These are phyloP conservation scores for Seiridium cupressi DNA, from an alignment of 2,329 filamentous ascomycete genomes.

Conservation along the genomic window DNA sequence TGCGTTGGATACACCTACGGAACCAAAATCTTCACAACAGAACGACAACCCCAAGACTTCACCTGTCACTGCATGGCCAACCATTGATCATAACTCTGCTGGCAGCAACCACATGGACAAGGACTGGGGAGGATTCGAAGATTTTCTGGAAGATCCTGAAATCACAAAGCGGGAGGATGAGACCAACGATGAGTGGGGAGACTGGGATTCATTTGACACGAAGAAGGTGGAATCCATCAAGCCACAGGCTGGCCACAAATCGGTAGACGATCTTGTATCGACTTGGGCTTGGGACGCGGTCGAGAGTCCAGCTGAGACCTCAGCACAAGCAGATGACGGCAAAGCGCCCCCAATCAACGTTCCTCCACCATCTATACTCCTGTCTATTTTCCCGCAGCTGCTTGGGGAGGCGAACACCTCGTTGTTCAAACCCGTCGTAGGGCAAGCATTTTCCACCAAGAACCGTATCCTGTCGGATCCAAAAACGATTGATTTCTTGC, in stretches of 20 bases:
- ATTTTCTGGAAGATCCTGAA: slow-evolving; percentile 31
- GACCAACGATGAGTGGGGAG: slow-evolving; percentile 19
- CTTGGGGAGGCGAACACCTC: slow-evolving; percentile 63
- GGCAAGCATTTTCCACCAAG: slow-evolving; percentile 55
- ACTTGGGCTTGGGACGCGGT: slow-evolving; percentile 52
- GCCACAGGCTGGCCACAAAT: slow-evolving; percentile 16
- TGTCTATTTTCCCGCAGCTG: slow-evolving; percentile 72
- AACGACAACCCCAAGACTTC: slow-evolving; percentile 30
- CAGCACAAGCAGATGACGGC: slow-evolving; percentile 23
- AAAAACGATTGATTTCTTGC: slow-evolving; percentile 61
- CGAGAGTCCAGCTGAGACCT: slow-evolving; percentile 26
- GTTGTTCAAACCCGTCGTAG: slow-evolving; percentile 64
- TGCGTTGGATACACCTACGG: slow-evolving; percentile 41
- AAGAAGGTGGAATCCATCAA: slow-evolving; percentile 11
- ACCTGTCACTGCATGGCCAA: slow-evolving; percentile 47
- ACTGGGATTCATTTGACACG: slow-evolving; percentile 24
- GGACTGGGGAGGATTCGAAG: slow-evolving; percentile 53
- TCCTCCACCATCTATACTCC: slow-evolving; percentile 80
- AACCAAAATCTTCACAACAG: slow-evolving; percentile 25
- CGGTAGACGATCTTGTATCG: slow-evolving; percentile 11
- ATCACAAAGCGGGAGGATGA: slow-evolving; percentile 16
- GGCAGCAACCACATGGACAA: slow-evolving; percentile 33
- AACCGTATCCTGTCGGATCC: slow-evolving; percentile 64
- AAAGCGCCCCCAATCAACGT: slow-evolving; percentile 75
- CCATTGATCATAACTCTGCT: slow-evolving; percentile 23